Evolutionary conservation across 2,329 filamentous ascomycete genomes (phyloP).

Genomic region (Cytospora mali): DNA sequence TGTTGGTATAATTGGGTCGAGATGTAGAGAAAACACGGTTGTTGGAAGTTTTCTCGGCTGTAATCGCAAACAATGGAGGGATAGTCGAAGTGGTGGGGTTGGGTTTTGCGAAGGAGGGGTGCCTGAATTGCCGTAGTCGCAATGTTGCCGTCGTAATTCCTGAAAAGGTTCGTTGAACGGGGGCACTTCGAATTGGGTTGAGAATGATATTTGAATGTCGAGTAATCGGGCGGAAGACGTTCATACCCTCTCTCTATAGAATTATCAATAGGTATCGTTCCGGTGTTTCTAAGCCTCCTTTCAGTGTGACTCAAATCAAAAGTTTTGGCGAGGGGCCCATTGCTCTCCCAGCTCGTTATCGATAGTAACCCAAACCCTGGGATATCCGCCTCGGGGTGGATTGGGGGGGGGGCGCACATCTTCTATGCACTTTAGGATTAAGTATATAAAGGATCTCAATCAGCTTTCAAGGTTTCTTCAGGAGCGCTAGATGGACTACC

Average conservation of each 20-base stretch:
- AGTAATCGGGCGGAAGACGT: slow-evolving; percentile 20
- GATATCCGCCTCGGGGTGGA: neutral
- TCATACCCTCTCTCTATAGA: slow-evolving; percentile 22
- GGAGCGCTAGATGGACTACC: too few species aligned
- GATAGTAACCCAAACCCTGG: slow-evolving; percentile 3
- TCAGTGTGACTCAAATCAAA: slow-evolving; percentile 24
- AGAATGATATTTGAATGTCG: slow-evolving; percentile 5
- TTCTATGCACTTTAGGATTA: too few species aligned
- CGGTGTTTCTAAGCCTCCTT: neutral
- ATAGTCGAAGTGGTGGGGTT: slow-evolving; percentile 23
- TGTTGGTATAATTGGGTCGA: slow-evolving; percentile 15
- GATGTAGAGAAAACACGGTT: neutral
- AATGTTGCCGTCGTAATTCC: neutral
- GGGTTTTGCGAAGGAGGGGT: slow-evolving; percentile 23
- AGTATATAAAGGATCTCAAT: too few species aligned
- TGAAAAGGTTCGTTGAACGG: neutral
- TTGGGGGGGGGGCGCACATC: neutral
- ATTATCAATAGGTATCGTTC: slow-evolving; percentile 10
- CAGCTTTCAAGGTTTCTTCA: too few species aligned
- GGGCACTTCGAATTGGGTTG: neutral
- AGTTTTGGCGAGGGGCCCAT: slow-evolving; percentile 13
- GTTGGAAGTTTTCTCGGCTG: slow-evolving; percentile 14
- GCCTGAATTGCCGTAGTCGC: slow-evolving; percentile 6
- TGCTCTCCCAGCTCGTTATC: slow-evolving; percentile 1
- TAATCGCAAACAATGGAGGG: slow-evolving; percentile 13